phyloP scores from a whole-genome alignment of 768 basidiomycete species.

The Trametopsis cervina region DNA sequence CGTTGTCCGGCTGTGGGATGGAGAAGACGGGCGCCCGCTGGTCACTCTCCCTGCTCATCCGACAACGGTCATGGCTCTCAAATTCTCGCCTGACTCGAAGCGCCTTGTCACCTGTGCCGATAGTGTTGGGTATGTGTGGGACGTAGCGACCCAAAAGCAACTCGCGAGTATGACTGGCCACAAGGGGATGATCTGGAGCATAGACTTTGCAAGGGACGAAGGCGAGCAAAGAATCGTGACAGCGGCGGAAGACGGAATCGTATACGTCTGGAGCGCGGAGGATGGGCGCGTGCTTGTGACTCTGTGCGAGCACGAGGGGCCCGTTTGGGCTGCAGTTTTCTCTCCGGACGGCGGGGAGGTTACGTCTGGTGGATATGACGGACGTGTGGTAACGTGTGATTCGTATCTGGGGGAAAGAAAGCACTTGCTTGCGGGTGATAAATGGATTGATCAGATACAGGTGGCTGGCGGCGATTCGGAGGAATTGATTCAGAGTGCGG shows the following conservation, averaged over 20 bases:
- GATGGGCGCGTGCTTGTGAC: constrained; percentile 12
- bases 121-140: constrained; percentile 13
- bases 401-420: constrained; percentile 11
- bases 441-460: no score
- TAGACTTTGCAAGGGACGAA: constrained; percentile 17
- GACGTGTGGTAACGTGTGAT: constrained; percentile 12
- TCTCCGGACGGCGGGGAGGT: constrained; percentile 37
- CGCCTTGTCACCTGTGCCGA: constrained; percentile 13
- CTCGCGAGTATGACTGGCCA: constrained; percentile 14
- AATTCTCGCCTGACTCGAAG: constrained; percentile 18
- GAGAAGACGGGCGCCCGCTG: not conserved
- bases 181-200: constrained; percentile 6
- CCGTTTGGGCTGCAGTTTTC: constrained; percentile 31
- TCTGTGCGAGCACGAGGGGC: constrained; percentile 14
- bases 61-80: constrained; percentile 12
- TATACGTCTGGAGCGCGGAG: constrained; percentile 20
- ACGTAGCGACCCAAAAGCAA: not conserved
- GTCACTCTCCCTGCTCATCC: constrained; percentile 2
- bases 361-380: constrained; percentile 36
- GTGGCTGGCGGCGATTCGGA: no score
- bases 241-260: constrained; percentile 16
- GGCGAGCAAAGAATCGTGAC: constrained; percentile 17
- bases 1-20: constrained; percentile 22
- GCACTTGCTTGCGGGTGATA: constrained; percentile 6
- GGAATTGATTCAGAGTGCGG: no score